Evolutionary conservation across 2,329 filamentous ascomycete genomes (phyloP).

Genomic region (Sporothrix variecibatus): DNA sequence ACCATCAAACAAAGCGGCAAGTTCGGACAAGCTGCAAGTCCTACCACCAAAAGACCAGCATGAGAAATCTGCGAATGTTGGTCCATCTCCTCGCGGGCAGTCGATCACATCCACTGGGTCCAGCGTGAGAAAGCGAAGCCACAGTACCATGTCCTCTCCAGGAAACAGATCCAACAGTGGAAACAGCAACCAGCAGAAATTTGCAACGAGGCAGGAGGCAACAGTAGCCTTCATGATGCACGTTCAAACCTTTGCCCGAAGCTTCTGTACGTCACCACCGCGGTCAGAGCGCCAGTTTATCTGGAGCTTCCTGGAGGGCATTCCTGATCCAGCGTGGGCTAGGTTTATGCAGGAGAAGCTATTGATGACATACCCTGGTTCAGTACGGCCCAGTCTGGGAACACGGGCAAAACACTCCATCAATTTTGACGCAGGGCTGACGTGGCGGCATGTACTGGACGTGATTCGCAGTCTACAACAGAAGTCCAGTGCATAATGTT

Average conservation of each 20-base stretch:
- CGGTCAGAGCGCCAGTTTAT: conserved; percentile 31
- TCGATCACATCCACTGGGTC: neutral
- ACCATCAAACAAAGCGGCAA: neutral
- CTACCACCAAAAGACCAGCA: neutral
- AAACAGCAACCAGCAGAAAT: neutral
- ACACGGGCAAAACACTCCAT: conserved; percentile 29
- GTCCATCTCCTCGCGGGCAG: neutral
- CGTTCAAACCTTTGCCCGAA: neutral
- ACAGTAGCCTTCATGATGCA: conserved; percentile 25
- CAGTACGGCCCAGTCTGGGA: conserved; percentile 27
- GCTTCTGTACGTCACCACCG: conserved; percentile 23
- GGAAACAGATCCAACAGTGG: neutral
- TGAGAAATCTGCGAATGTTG: neutral
- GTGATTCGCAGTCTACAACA: conserved; percentile 26
- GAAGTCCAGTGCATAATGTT: neutral
- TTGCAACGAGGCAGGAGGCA: neutral
- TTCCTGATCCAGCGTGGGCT: conserved; percentile 28
- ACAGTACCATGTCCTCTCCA: neutral
- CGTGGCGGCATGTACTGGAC: conserved; percentile 27
- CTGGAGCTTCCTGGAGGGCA: conserved; percentile 30
- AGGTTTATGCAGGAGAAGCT: conserved; percentile 28
- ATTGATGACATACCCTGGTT: conserved; percentile 23
- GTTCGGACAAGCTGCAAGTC: neutral
- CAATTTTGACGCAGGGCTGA: conserved; percentile 27
- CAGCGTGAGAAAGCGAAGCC: neutral